Percentiles rank a stretch among this genome's conserved stretches.
Evolutionary conservation across 768 basidiomycete genomes (phyloP).

Genomic region (Kwoniella shandongensis): DNA sequence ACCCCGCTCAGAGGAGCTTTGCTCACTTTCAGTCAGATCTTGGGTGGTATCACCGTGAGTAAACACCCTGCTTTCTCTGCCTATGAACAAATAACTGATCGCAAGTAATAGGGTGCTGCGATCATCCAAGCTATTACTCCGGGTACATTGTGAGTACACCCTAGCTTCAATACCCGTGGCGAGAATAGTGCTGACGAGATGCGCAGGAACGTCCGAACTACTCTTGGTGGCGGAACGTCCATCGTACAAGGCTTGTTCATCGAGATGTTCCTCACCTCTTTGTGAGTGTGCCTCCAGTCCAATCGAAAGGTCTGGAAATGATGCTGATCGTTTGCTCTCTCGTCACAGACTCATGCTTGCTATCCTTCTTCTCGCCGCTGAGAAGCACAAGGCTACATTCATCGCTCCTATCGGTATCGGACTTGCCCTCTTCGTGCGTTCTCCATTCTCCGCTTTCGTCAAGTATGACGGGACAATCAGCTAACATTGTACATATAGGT

Average conservation of each 20-base stretch:
- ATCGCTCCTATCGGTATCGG: slow-evolving; percentile 57
- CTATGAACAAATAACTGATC: neutral
- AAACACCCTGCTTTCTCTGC: too few species aligned
- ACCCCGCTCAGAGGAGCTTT: slow-evolving; percentile 52
- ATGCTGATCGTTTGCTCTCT: slow-evolving; percentile 6
- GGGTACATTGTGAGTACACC: slow-evolving; percentile 39
- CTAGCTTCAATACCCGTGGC: neutral
- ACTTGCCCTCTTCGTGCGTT: slow-evolving; percentile 43
- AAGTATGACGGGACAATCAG: too few species aligned
- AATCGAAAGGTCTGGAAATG: neutral
- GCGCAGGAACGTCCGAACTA: slow-evolving; percentile 37
- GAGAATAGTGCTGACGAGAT: neutral
- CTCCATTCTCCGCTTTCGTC: neutral
- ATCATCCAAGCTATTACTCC: slow-evolving; percentile 51
- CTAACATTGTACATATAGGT: slow-evolving; percentile 9
- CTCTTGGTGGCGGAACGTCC: slow-evolving; percentile 44
- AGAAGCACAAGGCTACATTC: slow-evolving; percentile 56
- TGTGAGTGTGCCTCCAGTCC: slow-evolving; percentile 18
- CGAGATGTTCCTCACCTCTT: slow-evolving; percentile 54
- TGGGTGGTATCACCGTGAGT: slow-evolving; percentile 52
- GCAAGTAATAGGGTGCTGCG: slow-evolving; percentile 34
- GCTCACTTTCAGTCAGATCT: slow-evolving; percentile 50
- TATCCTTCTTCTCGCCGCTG: slow-evolving; percentile 50
- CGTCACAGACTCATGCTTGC: slow-evolving; percentile 32
- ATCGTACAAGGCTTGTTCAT: slow-evolving; percentile 53